phyloP scores from a whole-genome alignment of 257 asterid genomes.

The Plantago elongata region DNA sequence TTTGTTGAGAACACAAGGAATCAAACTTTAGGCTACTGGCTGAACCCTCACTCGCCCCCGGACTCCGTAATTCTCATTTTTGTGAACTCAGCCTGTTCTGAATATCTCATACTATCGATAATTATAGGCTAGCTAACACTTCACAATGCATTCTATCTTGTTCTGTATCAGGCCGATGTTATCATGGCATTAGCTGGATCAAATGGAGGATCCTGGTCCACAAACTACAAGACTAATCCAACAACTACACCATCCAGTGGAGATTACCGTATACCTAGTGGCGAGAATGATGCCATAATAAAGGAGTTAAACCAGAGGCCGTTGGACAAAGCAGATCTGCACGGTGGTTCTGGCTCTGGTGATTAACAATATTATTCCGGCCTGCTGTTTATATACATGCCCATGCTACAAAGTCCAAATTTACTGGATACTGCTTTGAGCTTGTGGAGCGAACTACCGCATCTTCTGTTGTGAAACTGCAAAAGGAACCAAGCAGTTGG shows the following conservation, averaged over 20 bases:
- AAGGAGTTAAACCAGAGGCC: constrained; percentile 42
- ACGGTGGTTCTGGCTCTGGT: constrained; percentile 39
- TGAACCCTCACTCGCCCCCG: no score
- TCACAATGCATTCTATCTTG: background rate
- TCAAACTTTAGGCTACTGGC: no score
- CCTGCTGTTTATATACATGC: background rate
- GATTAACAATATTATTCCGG: constrained; percentile 23
- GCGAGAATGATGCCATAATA: constrained; percentile 31
- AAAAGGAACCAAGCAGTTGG: no score
- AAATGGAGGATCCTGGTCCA: constrained; percentile 89
- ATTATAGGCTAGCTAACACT: background rate
- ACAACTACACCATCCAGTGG: constrained; percentile 34
- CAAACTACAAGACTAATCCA: constrained; percentile 47
- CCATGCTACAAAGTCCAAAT: background rate
- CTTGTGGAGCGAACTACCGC: constrained; percentile 1
- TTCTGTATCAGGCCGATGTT: constrained; percentile 66
- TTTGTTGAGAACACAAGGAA: no score
- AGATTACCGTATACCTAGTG: constrained; percentile 33
- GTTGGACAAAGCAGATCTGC: constrained; percentile 32
- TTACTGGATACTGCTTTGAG: constrained; percentile 8
- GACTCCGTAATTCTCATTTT: no score
- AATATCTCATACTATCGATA: background rate
- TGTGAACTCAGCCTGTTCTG: no score
- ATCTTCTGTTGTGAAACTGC: background rate
- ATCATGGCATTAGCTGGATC: constrained; percentile 90